A percentile compares a stretch with the other conserved stretches of the same genome.
phyloP scores from a whole-genome alignment of 1,284 basidiomycete genomes.

The Sporisorium reilianum region DNA sequence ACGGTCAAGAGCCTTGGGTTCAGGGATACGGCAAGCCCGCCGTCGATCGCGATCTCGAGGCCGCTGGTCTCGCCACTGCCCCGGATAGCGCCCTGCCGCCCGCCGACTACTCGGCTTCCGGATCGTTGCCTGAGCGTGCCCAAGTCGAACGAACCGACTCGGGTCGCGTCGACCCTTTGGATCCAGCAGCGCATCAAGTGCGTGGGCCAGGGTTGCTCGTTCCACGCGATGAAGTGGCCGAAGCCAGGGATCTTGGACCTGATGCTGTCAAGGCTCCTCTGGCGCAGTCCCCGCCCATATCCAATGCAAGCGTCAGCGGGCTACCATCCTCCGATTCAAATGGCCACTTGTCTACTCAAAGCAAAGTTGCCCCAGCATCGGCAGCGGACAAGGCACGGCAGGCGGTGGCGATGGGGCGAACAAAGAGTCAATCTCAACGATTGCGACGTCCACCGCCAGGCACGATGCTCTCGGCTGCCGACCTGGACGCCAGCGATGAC shows the following conservation, averaged over 20 bases:
- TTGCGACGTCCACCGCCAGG: slow-evolving; percentile 59
- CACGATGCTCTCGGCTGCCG: slow-evolving; percentile 55
- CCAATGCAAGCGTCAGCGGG: not conserved
- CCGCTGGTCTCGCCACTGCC: slow-evolving; percentile 2
- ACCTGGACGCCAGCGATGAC: slow-evolving; percentile 65
- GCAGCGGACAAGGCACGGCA: slow-evolving; percentile 39
- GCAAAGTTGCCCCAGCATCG: not conserved
- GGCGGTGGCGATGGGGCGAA: slow-evolving; percentile 49
- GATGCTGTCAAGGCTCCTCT: slow-evolving; percentile 42
- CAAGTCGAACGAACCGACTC: slow-evolving; percentile 52
- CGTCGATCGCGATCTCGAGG: slow-evolving; percentile 29
- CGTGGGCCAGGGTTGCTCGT: slow-evolving; percentile 52
- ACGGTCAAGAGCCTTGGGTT: slow-evolving; percentile 39
- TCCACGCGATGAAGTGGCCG: slow-evolving; percentile 51
- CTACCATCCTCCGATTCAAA: slow-evolving; percentile 11
- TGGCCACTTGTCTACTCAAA: slow-evolving; percentile 11
- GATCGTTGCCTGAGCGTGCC: slow-evolving; percentile 41
- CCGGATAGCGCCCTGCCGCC: slow-evolving; percentile 11
- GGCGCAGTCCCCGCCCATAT: slow-evolving; percentile 15
- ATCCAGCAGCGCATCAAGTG: slow-evolving; percentile 51
- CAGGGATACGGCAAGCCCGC: slow-evolving; percentile 39
- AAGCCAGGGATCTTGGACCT: slow-evolving; percentile 30
- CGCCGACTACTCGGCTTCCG: slow-evolving; percentile 31
- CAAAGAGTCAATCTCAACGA: slow-evolving; percentile 53
- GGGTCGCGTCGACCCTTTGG: slow-evolving; percentile 50